phyloP scores from a whole-genome alignment of 208 protist species.

The Crithidia thermophila region DNA sequence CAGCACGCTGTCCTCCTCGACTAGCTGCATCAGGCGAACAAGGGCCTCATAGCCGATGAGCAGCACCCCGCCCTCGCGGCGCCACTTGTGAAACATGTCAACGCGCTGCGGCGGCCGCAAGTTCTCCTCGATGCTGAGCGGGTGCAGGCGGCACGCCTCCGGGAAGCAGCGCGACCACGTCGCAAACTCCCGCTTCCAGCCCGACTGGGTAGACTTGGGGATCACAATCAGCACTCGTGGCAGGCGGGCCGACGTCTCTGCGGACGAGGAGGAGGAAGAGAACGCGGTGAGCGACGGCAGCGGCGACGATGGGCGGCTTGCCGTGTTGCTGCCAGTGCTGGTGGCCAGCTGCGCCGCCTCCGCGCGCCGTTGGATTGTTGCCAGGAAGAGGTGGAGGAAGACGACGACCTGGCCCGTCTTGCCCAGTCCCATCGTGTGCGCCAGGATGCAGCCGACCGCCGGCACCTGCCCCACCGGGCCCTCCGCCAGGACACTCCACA shows the following conservation, averaged over 20 bases:
- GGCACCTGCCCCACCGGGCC: conserved; percentile 75
- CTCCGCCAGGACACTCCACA: conserved; percentile 80
- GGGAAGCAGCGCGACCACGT: conserved; percentile 71
- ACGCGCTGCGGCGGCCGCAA: conserved; percentile 27
- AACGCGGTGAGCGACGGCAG: background rate
- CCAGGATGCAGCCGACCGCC: conserved; percentile 79
- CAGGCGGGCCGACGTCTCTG: background rate
- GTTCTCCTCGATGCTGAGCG: conserved; percentile 23
- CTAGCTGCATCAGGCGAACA: conserved; percentile 50
- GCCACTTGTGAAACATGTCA: conserved; percentile 49
- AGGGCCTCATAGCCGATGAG: conserved; percentile 82
- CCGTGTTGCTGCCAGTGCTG: conserved; percentile 1
- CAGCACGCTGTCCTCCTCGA: conserved; percentile 32
- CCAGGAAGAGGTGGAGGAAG: conserved; percentile 80
- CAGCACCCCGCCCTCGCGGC: conserved; percentile 62
- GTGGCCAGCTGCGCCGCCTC: background rate
- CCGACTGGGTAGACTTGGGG: conserved; percentile 73
- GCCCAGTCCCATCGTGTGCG: conserved; percentile 90
- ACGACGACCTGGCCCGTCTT: conserved; percentile 88
- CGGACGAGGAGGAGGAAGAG: background rate
- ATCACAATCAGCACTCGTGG: conserved; percentile 65
- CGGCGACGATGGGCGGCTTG: background rate
- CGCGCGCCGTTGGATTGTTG: conserved; percentile 12
- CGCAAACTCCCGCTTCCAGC: conserved; percentile 68
- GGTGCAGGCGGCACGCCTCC: conserved; percentile 37